Percentiles rank a stretch among this genome's conserved stretches.
Evolutionary conservation across 2,329 filamentous ascomycete species (phyloP).

Genomic region (Macrophomina tecta): DNA sequence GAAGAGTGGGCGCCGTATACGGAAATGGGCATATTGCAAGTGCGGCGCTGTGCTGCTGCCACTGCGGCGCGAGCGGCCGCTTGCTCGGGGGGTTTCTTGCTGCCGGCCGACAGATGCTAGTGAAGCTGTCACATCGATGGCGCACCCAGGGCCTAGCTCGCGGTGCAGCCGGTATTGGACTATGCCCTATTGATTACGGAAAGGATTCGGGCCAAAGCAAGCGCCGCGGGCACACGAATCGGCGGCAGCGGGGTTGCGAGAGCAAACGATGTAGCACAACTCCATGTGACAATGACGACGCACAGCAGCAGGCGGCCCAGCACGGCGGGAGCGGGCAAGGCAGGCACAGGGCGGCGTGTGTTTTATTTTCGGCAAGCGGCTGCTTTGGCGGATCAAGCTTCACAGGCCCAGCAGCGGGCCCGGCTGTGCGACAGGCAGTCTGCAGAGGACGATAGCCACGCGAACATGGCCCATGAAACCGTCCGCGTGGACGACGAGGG

Average conservation of each 20-base stretch:
- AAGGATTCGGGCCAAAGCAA: slow-evolving; percentile 6
- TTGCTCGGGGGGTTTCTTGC: slow-evolving; percentile 1
- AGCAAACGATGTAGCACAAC: neutral
- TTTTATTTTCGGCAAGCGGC: slow-evolving; percentile 25
- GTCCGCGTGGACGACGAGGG: slow-evolving; percentile 16
- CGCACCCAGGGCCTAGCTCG: slow-evolving; percentile 15
- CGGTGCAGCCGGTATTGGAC: neutral
- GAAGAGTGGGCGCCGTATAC: slow-evolving; percentile 10
- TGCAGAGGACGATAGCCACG: slow-evolving; percentile 13
- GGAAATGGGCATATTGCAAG: slow-evolving; percentile 15
- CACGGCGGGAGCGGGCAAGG: neutral
- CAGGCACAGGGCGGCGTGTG: neutral
- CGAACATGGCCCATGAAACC: slow-evolving; percentile 12
- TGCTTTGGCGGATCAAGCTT: slow-evolving; percentile 13
- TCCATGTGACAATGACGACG: slow-evolving; percentile 12
- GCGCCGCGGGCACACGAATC: neutral
- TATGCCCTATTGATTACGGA: slow-evolving; percentile 16
- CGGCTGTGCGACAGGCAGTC: neutral
- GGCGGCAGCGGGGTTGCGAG: neutral
- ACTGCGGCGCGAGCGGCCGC: neutral
- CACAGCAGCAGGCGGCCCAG: neutral
- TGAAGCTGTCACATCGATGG: slow-evolving; percentile 1
- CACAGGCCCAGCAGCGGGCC: slow-evolving; percentile 2
- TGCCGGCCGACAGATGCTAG: neutral
- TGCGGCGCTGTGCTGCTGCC: neutral